Evolutionary conservation across 495 filamentous ascomycete genomes (phyloP).

Genomic region (Aspergillus indologenus): DNA sequence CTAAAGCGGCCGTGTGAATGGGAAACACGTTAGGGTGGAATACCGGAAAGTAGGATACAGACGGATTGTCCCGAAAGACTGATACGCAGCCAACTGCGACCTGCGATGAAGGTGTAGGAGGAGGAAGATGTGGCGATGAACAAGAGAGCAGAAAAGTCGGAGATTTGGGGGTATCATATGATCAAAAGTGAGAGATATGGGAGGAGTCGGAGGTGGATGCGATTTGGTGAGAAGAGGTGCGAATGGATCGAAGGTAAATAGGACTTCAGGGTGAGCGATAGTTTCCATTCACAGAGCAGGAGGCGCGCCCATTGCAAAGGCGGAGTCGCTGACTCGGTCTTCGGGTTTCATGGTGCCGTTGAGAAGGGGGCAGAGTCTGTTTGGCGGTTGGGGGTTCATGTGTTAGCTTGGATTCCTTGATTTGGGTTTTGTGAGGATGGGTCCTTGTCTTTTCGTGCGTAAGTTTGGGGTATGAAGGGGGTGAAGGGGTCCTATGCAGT

Average conservation of each 20-base stretch:
- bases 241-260: background rate
- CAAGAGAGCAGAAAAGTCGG: background rate
- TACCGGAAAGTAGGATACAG: too few relatives aligned
- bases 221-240: background rate
- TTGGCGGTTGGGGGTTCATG: background rate
- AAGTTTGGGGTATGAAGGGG: background rate
- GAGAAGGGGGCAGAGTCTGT: constrained; percentile 82
- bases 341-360: constrained; percentile 80
- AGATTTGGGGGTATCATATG: constrained; percentile 11
- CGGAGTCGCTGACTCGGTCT: constrained; percentile 53
- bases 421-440: background rate
- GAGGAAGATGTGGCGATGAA: background rate
- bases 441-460: background rate
- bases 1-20: too few relatives aligned
- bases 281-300: constrained; percentile 27
- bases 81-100: too few relatives aligned
- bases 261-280: background rate
- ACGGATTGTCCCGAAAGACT: too few relatives aligned
- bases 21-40: too few relatives aligned
- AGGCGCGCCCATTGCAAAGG: constrained; percentile 51
- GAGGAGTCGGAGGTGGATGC: background rate
- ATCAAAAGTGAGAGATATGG: background rate
- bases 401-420: constrained; percentile 22
- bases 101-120: background rate
- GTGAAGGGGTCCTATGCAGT: background rate